A percentile compares a stretch with the other conserved stretches of the same genome.
These are phyloP conservation scores for Biscutella laevigata DNA, from an alignment of 441 rosid genomes.

Conservation along the genomic window DNA sequence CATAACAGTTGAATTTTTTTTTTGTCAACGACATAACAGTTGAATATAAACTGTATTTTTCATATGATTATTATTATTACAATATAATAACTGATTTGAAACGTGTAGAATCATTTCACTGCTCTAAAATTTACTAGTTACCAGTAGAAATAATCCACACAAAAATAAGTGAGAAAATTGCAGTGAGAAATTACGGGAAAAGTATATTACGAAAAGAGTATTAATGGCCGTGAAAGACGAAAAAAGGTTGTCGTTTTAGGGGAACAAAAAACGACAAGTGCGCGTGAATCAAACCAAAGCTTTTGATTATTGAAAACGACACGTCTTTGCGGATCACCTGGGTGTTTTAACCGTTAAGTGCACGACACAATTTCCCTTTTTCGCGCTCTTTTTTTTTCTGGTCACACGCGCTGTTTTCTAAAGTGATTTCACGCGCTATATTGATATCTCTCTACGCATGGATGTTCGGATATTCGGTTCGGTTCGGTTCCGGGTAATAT, in stretches of 20 bases:
- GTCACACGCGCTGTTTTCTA: background rate
- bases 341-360: slow-evolving; percentile 17
- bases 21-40: background rate
- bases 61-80: too few relatives aligned
- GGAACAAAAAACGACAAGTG: slow-evolving; percentile 38
- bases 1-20: too few relatives aligned
- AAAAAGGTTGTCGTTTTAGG: slow-evolving; percentile 14
- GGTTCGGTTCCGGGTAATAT: too few relatives aligned
- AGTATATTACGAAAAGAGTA: background rate
- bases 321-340: slow-evolving; percentile 34
- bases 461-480: too few relatives aligned
- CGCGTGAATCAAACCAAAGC: slow-evolving; percentile 23
- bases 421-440: background rate
- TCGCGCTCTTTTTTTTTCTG: background rate
- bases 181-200: background rate
- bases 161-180: background rate
- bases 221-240: background rate
- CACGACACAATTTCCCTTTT: slow-evolving; percentile 24
- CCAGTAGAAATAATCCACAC: background rate
- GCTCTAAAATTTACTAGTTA: background rate
- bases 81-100: too few relatives aligned
- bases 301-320: slow-evolving; percentile 11
- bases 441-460: background rate
- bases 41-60: background rate
- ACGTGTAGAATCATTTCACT: background rate